These are phyloP conservation scores for Tribonema minus DNA, from an alignment of 108 stramenopile genomes.

Conservation along the genomic window DNA sequence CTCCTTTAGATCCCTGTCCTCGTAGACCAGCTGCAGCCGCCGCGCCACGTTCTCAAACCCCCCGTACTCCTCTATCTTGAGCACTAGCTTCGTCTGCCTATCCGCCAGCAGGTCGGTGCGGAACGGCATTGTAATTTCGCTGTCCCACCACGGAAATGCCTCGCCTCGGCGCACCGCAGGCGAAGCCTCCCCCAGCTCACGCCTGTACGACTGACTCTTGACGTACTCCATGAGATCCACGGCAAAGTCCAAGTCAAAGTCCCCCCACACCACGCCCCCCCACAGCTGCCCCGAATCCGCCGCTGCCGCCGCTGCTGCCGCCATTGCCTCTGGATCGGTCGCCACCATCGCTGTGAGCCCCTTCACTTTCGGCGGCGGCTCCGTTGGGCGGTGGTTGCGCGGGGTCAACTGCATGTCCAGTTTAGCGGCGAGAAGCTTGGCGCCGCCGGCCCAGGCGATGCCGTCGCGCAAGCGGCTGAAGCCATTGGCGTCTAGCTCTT, in stretches of 20 bases:
- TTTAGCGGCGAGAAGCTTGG: neutral
- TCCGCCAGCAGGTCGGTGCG: neutral
- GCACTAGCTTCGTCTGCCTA: neutral
- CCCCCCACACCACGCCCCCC: too few species aligned
- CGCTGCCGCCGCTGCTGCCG: neutral
- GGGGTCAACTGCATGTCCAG: neutral
- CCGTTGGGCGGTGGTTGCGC: neutral
- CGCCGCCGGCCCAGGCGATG: neutral
- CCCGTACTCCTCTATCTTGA: neutral
- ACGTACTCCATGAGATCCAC: neutral
- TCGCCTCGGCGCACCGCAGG: neutral
- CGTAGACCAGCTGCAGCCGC: neutral
- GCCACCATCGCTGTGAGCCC: too few species aligned
- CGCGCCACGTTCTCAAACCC: neutral
- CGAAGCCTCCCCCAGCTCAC: neutral
- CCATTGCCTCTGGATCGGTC: too few species aligned
- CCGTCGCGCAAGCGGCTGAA: neutral
- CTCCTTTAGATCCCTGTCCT: neutral
- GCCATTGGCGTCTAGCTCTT: neutral
- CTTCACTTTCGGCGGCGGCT: too few species aligned
- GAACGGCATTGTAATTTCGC: neutral
- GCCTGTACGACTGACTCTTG: neutral
- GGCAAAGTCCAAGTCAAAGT: neutral
- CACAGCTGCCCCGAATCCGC: neutral
- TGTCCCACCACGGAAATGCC: neutral